Conservation (phyloP, 768 basidiomycete genomes). For the Scleroderma bovista region DNA sequence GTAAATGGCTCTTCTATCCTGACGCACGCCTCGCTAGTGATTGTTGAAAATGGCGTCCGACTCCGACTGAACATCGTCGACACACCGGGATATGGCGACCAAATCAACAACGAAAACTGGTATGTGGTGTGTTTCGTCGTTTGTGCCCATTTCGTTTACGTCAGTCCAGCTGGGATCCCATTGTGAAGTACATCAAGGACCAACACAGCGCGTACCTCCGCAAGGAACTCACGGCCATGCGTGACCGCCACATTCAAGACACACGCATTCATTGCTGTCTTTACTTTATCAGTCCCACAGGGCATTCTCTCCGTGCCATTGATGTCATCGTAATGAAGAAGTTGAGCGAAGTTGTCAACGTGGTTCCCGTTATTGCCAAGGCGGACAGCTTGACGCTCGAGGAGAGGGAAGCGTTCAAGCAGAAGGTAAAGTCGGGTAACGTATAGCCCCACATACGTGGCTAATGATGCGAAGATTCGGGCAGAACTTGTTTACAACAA, state of each 20-base stretch:
- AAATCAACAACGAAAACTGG: conserved; percentile 99
- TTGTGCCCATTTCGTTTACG: conserved; percentile 1
- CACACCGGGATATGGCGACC: conserved; percentile 97
- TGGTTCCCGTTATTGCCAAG: conserved; percentile 99
- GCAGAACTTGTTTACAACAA: conserved; percentile 88
- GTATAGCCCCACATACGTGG: neutral
- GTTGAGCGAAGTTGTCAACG: conserved; percentile 97
- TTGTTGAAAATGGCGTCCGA: conserved; percentile 93
- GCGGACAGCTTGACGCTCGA: conserved; percentile 90
- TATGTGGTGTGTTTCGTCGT: conserved; percentile 31
- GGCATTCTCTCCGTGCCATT: conserved; percentile 92
- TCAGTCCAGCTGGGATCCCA: conserved; percentile 88
- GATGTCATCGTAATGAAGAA: conserved; percentile 99
- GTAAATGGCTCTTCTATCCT: neutral
- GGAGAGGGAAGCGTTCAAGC: conserved; percentile 90
- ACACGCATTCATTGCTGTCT: conserved; percentile 97
- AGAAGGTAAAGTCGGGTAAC: conserved; percentile 50
- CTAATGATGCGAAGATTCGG: conserved; percentile 61
- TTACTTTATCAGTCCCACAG: conserved; percentile 99
- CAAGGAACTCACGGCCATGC: conserved; percentile 98
- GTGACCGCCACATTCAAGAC: conserved; percentile 97
- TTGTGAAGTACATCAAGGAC: conserved; percentile 99
- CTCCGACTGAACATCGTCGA: conserved; percentile 97
- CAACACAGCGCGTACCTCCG: conserved; percentile 98
- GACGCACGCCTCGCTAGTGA: conserved; percentile 48